A percentile compares a stretch with the other conserved stretches of the same genome.
These are phyloP conservation scores for Sporothrix globosa DNA, from an alignment of 2,329 filamentous ascomycete species.

Conservation along the genomic window DNA sequence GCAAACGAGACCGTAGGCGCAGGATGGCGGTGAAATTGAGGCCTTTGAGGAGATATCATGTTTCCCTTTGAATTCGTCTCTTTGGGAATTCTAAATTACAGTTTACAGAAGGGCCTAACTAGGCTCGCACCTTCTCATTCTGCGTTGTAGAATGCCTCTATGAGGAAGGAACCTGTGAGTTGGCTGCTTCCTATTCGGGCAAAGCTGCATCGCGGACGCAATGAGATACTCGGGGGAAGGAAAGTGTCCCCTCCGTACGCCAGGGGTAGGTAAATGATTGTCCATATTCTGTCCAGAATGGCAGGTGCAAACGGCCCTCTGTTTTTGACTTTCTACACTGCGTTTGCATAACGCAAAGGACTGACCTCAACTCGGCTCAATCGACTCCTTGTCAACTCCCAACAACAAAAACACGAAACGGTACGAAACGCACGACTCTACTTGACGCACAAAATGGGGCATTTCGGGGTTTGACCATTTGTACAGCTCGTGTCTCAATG, in stretches of 20 bases:
- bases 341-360: not conserved
- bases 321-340: not conserved
- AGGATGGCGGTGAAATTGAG: too few species aligned
- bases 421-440: not conserved
- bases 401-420: not conserved
- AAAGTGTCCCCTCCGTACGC: not conserved
- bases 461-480: conserved; percentile 1
- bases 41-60: too few species aligned
- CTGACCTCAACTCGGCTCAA: not conserved
- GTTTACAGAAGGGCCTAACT: conserved; percentile 1
- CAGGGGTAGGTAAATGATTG: conserved; percentile 5
- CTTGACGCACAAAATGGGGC: not conserved
- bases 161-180: conserved; percentile 26
- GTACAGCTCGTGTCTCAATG: too few species aligned
- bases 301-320: conserved; percentile 16
- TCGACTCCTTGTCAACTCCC: not conserved
- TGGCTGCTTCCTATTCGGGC: conserved; percentile 31
- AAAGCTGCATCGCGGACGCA: conserved; percentile 3
- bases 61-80: too few species aligned
- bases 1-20: too few species aligned
- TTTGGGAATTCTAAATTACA: conserved; percentile 21
- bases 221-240: conserved; percentile 12
- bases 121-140: not conserved
- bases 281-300: conserved; percentile 2
- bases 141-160: conserved; percentile 10